Evolutionary conservation across 148 eudicot species (phyloP), one percentile per base, ranked within the genome.

Genomic region (Nepenthes mirabilis): DNA sequence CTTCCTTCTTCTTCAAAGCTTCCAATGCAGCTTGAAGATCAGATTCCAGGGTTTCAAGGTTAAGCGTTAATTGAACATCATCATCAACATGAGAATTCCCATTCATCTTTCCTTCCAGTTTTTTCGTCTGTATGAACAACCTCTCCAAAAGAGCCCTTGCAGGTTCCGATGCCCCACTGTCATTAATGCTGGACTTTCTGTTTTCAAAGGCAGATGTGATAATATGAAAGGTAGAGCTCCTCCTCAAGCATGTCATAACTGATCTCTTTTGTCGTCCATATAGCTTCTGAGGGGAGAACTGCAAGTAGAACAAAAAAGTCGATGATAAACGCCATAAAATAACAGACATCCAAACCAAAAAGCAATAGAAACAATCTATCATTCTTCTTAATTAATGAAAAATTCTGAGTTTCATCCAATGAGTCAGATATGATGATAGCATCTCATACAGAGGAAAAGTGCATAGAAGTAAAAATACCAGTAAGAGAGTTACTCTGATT

Each of bases 41-140:
- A 48, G 81, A 69, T 65, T 85, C 95, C 59, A 91, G 72, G 51
- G 47, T 75, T 57, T 67, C 84, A 56, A 91, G 82, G 68, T 77
- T 62, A 23, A 75, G 33, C 7, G 74, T 77, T 1, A 53, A 57
- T 36, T 51, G 79, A 69, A 66, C 66, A 75, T 76, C 84, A 52
- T 60, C 56, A 57, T 75, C 63, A 37, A 69, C 51, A 72, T 37
- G 35, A 49, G 87, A 70, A 72, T 85, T 76, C 33, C 48, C 72
- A 7, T 73, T 73, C 76, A 88, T 80, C 64, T 81, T 73, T 65
- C 83, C 76, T 80, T 91, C 98, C 59, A 88, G 79, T 68, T 83
- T 85, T 59, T 80, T 86, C 11, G 93, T 76, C 65, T 81, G 80
- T 14, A 67, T 74, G 67, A 81, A 85, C 6, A 45, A 45, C 48